Evolutionary conservation across 2,329 filamentous ascomycete species (phyloP).

Genomic region (Fusarium succisae): DNA sequence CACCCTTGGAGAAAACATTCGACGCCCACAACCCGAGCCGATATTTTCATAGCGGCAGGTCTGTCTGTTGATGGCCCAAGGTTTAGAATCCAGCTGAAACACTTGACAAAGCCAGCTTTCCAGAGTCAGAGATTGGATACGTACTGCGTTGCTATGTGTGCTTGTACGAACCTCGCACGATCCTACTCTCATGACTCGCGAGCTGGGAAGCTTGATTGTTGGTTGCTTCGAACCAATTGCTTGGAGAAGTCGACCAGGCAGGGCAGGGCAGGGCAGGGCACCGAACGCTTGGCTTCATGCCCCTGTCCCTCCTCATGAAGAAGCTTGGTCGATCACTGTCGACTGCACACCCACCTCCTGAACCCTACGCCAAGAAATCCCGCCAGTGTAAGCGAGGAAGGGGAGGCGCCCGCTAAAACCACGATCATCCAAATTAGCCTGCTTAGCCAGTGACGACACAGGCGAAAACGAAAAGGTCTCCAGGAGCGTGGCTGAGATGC

Average conservation of each 20-base stretch:
- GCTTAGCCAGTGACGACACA: constrained; percentile 37
- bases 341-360: constrained; percentile 26
- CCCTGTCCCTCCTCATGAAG: constrained; percentile 32
- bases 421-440: constrained; percentile 45
- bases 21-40: background rate
- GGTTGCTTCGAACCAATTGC: constrained; percentile 21
- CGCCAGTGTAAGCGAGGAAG: constrained; percentile 44
- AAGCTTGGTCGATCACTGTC: constrained; percentile 40
- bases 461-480: constrained; percentile 21
- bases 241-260: constrained; percentile 18
- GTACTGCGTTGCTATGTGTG: background rate
- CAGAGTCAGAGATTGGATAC: constrained; percentile 1
- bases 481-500: constrained; percentile 25
- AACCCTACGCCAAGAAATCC: constrained; percentile 37
- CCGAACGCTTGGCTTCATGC: constrained; percentile 31
- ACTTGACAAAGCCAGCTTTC: background rate
- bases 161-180: constrained; percentile 20
- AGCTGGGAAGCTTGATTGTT: constrained; percentile 29
- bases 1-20: constrained; percentile 14
- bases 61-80: background rate
- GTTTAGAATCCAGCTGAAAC: constrained; percentile 22
- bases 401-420: constrained; percentile 44
- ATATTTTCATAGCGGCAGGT: constrained; percentile 10
- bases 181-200: constrained; percentile 22
- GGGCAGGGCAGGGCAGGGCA: constrained; percentile 29